Conservation (phyloP, 805 yeast genomes). For the Starmerella roubikii region DNA sequence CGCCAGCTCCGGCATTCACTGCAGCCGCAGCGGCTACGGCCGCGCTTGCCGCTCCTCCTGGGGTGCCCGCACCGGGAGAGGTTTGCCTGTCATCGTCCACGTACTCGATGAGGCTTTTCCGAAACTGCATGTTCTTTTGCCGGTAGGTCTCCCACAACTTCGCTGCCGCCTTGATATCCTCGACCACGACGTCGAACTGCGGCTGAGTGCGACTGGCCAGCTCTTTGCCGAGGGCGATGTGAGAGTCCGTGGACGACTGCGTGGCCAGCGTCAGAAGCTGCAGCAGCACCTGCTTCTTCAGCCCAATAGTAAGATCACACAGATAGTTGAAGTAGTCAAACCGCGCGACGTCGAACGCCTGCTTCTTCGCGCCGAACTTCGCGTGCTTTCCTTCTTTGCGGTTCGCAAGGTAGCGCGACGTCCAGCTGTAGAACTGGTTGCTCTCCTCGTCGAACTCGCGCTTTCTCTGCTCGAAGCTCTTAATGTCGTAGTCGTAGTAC, state of each 20-base stretch:
- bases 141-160: constrained; percentile 28
- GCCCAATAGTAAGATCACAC: constrained; percentile 31
- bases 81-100: constrained; percentile 17
- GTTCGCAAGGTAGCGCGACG: constrained; percentile 30
- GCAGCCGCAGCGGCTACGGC: too few species aligned
- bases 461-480: constrained; percentile 29
- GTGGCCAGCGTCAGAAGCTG: constrained; percentile 28
- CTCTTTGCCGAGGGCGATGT: constrained; percentile 21
- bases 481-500: constrained; percentile 32
- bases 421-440: constrained; percentile 33
- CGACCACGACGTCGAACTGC: constrained; percentile 24
- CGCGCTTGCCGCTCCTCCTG: neutral
- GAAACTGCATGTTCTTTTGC: constrained; percentile 27
- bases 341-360: constrained; percentile 30
- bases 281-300: constrained; percentile 30
- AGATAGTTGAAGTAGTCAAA: constrained; percentile 32
- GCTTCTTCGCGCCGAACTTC: constrained; percentile 30
- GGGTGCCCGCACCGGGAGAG: neutral
- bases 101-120: constrained; percentile 26
- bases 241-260: constrained; percentile 24
- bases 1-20: neutral
- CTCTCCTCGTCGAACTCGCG: constrained; percentile 35
- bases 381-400: constrained; percentile 21
- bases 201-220: constrained; percentile 23
- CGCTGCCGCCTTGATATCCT: constrained; percentile 26